Percentiles rank a stretch among this genome's conserved stretches.
Conservation (phyloP, 208 protist species). For the Endotrypanum monterogeii region DNA sequence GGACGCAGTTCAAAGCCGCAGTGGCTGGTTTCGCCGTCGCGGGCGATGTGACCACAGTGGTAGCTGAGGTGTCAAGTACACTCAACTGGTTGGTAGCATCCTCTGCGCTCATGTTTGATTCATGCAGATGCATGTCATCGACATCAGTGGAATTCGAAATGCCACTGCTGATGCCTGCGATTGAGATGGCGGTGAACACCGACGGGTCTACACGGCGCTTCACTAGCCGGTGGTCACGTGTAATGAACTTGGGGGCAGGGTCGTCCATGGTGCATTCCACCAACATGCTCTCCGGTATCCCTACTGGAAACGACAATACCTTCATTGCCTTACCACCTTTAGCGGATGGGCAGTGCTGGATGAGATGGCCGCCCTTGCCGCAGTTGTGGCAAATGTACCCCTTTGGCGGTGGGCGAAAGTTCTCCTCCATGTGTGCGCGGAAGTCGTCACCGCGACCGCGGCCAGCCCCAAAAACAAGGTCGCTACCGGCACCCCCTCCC, state of each 20-base stretch:
- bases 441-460: conserved; percentile 26
- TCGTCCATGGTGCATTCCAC: conserved; percentile 89
- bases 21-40: background rate
- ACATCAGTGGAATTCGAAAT: background rate
- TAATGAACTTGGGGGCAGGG: conserved; percentile 88
- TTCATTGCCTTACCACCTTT: conserved; percentile 58
- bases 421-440: conserved; percentile 44
- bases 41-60: background rate
- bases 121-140: background rate
- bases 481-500: conserved; percentile 5
- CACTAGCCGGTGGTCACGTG: conserved; percentile 74
- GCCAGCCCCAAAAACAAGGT: conserved; percentile 13
- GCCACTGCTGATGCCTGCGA: background rate
- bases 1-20: conserved; percentile 35
- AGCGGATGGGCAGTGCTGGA: conserved; percentile 80
- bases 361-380: conserved; percentile 81
- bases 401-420: conserved; percentile 68
- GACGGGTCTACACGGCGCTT: conserved; percentile 71
- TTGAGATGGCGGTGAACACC: conserved; percentile 52
- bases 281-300: conserved; percentile 88
- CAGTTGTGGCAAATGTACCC: conserved; percentile 92
- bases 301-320: conserved; percentile 73
- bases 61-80: background rate
- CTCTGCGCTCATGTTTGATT: background rate
- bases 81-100: background rate